Base-by-base conservation (phyloP, 768 basidiomycete species). In the Mycena rosella region DNA sequence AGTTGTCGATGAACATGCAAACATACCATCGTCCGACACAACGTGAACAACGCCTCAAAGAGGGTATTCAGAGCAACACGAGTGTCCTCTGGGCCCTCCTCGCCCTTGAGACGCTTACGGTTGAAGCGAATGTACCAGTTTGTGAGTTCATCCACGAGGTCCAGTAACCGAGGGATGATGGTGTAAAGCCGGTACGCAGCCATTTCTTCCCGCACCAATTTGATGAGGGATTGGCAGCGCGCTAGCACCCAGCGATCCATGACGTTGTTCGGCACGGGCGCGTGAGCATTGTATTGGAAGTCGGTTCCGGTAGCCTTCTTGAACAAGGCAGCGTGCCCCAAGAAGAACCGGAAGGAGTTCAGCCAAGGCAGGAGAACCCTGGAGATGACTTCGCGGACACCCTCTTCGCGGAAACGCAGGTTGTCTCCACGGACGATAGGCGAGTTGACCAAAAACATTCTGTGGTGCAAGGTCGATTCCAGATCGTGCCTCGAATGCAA, bases 51-150 rank as follows among this genome's bases (percentile, higher is more conserved):
- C 0, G 96, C 89, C 81, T 99, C 98, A 77, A 98, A 98, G 45
- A 99, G 83, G 26, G 98, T 98, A 77, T 99, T 98, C 75, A 99
- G 83, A 20, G 97, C 98, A 22, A 90, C 81, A 18, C 89, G 76
- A 10, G 96, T 96, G 74, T 99, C 97, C 69, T 95, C 93, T 62
- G 86, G 84, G 3, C 97, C 94, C 73, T 95, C 92, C 78, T 97
- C 94, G 49, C 98, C 98, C 85, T 99, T 99, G 67, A 99, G 83
- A 18, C 98, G 88, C 72, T 91, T 92, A 48, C 98, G 91, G 81
- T 99, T 99, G 84, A 99, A 99, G 53, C 98, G 95, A 76, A 99
- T 99, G 81, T 99, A 99, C 96, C 96, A 98, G 77, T 99, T 99
- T 24, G 98, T 99, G 66, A 99, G 85, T 78, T 99, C 98, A 72